These are phyloP conservation scores for Fusarium algeriense DNA, from an alignment of 2,329 filamentous ascomycete genomes.

Conservation along the genomic window DNA sequence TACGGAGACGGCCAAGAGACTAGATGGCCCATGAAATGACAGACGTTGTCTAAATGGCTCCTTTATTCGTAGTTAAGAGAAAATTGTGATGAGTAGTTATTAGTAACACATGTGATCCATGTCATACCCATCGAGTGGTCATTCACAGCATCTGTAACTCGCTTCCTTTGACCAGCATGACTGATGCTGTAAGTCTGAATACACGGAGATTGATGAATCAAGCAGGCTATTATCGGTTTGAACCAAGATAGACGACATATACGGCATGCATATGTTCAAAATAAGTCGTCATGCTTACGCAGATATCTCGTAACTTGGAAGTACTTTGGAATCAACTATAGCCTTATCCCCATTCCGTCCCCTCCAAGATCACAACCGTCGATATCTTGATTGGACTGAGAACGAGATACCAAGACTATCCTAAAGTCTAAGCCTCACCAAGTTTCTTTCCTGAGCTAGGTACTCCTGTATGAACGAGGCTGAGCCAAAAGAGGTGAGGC, in stretches of 20 bases:
- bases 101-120: background rate
- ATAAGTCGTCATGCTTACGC: background rate
- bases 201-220: background rate
- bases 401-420: conserved; percentile 1
- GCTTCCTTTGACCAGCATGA: background rate
- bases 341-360: background rate
- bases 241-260: background rate
- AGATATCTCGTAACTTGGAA: background rate
- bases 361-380: background rate
- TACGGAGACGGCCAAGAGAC: background rate
- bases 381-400: background rate
- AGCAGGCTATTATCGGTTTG: background rate
- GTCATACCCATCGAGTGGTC: background rate
- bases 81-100: background rate
- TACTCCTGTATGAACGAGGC: background rate
- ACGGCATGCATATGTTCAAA: background rate
- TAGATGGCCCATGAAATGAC: background rate
- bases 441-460: background rate
- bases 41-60: background rate
- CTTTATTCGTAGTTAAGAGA: background rate
- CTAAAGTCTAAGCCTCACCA: background rate
- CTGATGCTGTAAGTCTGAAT: background rate
- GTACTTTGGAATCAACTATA: background rate
- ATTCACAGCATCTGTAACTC: background rate
- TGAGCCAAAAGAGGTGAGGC: background rate